Evolutionary conservation across 2,329 filamentous ascomycete genomes (phyloP).

Genomic region (Cladosporium sp.): DNA sequence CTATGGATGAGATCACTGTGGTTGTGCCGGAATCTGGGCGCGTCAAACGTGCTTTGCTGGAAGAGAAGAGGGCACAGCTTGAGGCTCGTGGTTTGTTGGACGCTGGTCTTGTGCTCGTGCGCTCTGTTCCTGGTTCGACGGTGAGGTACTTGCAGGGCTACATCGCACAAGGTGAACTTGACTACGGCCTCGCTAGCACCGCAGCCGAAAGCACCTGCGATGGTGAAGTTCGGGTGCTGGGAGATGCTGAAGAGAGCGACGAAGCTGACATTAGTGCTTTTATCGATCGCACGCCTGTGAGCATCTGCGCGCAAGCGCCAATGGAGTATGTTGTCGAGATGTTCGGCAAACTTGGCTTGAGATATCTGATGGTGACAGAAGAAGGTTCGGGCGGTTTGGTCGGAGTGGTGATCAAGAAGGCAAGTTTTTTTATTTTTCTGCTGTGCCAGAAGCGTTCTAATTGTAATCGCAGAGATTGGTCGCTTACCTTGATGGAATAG

Average conservation of each 20-base stretch:
- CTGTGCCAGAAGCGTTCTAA: neutral
- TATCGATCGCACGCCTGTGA: constrained; percentile 56
- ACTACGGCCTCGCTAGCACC: neutral
- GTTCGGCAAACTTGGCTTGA: constrained; percentile 58
- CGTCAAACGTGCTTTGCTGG: constrained; percentile 34
- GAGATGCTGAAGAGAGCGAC: constrained; percentile 35
- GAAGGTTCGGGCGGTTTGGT: constrained; percentile 52
- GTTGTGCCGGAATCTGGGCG: constrained; percentile 50
- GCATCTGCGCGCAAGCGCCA: constrained; percentile 52
- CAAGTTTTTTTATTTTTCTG: neutral
- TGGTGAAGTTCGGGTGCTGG: constrained; percentile 35
- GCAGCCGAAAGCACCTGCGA: neutral
- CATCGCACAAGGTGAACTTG: neutral
- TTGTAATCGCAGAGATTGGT: constrained; percentile 43
- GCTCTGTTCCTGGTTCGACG: neutral
- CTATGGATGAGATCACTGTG: constrained; percentile 59
- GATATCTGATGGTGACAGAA: constrained; percentile 56
- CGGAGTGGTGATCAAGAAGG: constrained; percentile 60
- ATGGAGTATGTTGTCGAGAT: constrained; percentile 62
- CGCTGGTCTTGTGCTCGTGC: neutral
- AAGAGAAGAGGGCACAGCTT: neutral
- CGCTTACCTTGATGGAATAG: constrained; percentile 48
- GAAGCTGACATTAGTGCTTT: constrained; percentile 51
- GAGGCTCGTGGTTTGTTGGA: neutral
- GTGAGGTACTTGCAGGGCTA: neutral